Conservation (phyloP, 2,329 filamentous ascomycete genomes). For the Diaporthe vaccinii region DNA sequence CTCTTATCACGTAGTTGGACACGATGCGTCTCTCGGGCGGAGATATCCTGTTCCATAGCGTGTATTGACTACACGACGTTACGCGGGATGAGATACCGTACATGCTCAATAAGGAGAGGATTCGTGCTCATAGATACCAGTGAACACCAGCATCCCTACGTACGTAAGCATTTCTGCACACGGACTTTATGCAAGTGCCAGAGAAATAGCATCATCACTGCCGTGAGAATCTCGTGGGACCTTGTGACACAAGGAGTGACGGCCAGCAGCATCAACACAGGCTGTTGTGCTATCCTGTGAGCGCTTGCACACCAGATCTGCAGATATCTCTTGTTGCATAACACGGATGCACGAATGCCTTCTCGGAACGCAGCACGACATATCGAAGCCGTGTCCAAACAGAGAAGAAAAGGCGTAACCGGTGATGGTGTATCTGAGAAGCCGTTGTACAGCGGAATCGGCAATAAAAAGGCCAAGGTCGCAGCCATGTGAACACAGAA, state of each 20-base stretch:
- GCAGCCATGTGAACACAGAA: not conserved
- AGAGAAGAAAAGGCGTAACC: not conserved
- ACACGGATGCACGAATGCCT: not conserved
- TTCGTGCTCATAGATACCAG: not conserved
- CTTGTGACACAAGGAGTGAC: not conserved
- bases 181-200: not conserved
- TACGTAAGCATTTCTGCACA: not conserved
- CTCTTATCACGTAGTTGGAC: not conserved
- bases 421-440: not conserved
- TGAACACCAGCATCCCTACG: not conserved
- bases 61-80: not conserved
- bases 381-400: not conserved
- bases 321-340: not conserved
- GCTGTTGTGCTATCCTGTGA: not conserved
- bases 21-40: not conserved
- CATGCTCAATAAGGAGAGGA: not conserved
- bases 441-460: not conserved
- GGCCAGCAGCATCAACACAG: not conserved
- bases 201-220: too few species aligned
- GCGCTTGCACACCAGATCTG: conserved; percentile 14
- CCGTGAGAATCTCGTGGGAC: not conserved
- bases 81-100: not conserved
- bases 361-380: not conserved
- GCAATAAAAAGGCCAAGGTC: not conserved
- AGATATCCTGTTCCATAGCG: not conserved